Evolutionary conservation across 1,139 yeast species (phyloP).

Genomic region (Zygoascus meyerae): DNA sequence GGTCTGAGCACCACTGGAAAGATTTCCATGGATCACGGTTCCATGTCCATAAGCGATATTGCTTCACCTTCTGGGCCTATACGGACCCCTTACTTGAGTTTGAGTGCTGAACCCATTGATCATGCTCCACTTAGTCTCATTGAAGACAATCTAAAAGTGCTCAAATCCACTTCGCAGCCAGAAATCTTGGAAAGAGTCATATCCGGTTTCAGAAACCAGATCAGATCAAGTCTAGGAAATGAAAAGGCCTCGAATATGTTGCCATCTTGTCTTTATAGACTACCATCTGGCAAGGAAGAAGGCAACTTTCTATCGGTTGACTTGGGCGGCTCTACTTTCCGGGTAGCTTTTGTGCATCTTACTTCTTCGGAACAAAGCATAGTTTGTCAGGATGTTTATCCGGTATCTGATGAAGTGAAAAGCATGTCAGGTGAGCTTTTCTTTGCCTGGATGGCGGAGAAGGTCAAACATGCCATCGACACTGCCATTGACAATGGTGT

Average conservation of each 20-base stretch:
- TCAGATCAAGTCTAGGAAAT: conserved; percentile 13
- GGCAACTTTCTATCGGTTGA: conserved; percentile 81
- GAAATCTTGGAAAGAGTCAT: conserved; percentile 19
- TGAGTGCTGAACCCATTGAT: no score
- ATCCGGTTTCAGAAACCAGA: conserved; percentile 6
- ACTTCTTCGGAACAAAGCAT: conserved; percentile 38
- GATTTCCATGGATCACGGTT: no score
- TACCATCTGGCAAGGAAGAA: conserved; percentile 68
- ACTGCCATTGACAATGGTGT: conserved; percentile 45
- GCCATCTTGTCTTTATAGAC: conserved; percentile 65
- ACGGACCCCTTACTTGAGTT: no score
- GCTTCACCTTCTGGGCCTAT: no score
- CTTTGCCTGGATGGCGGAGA: conserved; percentile 51
- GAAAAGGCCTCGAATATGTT: conserved; percentile 44
- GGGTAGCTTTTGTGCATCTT: conserved; percentile 71
- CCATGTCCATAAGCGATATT: no score
- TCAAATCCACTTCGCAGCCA: conserved; percentile 3
- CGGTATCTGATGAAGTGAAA: conserved; percentile 23
- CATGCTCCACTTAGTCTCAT: not conserved
- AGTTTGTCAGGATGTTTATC: conserved; percentile 37
- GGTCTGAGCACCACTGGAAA: no score
- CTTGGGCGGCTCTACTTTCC: conserved; percentile 79
- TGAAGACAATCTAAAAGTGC: not conserved
- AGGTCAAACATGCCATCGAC: conserved; percentile 51
- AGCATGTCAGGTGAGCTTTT: conserved; percentile 47